A percentile compares a stretch with the other conserved stretches of the same genome.
Conservation (phyloP, 2,329 filamentous ascomycete genomes). For the Fusarium heterosporum region DNA sequence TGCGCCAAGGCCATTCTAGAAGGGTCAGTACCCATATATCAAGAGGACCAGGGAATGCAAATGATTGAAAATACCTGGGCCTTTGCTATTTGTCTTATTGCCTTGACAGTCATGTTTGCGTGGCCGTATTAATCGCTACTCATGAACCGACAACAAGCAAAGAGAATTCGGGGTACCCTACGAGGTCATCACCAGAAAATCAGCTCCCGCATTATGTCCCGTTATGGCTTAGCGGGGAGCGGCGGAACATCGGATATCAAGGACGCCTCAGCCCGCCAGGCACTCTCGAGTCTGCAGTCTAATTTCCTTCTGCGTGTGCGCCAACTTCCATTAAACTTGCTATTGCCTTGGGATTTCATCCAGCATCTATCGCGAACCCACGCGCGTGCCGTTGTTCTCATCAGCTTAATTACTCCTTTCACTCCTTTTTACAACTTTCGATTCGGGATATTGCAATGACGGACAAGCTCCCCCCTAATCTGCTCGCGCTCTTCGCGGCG, state of each 20-base stretch:
- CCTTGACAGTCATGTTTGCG: conserved; percentile 67
- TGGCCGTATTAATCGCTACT: conserved; percentile 45
- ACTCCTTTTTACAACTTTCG: conserved; percentile 2
- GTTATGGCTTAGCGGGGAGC: conserved; percentile 43
- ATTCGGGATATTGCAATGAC: conserved; percentile 73
- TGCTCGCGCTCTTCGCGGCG: conserved; percentile 94
- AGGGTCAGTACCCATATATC: conserved; percentile 30
- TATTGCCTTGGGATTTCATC: conserved; percentile 17
- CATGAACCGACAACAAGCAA: conserved; percentile 42
- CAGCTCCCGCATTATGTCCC: conserved; percentile 35
- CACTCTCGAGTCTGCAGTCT: conserved; percentile 30
- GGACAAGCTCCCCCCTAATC: conserved; percentile 92
- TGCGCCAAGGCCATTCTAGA: conserved; percentile 92
- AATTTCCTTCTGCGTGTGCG: conserved; percentile 45
- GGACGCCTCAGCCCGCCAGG: conserved; percentile 24
- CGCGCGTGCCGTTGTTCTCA: conserved; percentile 26
- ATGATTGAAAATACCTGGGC: conserved; percentile 61
- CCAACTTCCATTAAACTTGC: conserved; percentile 37
- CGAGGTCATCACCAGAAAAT: conserved; percentile 44
- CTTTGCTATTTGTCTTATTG: conserved; percentile 63
- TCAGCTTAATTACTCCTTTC: background rate
- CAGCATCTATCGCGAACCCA: conserved; percentile 21
- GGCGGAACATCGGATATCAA: conserved; percentile 42
- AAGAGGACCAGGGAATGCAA: background rate
- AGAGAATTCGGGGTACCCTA: conserved; percentile 34